phyloP scores from a whole-genome alignment of 345 rosid species.

The Citrus inodora region DNA sequence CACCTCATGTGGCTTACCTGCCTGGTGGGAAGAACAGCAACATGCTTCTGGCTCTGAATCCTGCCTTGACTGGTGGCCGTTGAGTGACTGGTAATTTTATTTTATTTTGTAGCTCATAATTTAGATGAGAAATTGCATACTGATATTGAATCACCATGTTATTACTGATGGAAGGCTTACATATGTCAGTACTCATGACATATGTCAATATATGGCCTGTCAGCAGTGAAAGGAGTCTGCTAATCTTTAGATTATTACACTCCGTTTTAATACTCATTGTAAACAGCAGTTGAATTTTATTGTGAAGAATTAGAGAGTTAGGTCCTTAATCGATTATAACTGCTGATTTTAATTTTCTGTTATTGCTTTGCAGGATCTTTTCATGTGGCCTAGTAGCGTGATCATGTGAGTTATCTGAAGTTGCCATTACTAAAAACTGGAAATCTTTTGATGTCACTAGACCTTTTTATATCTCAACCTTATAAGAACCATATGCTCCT shows the following conservation, averaged over 20 bases:
- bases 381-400: background rate
- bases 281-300: background rate
- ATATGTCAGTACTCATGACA: background rate
- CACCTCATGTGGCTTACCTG: constrained; percentile 82
- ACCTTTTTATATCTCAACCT: background rate
- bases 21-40: constrained; percentile 87
- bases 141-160: background rate
- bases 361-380: constrained; percentile 3
- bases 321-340: background rate
- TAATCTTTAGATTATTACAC: background rate
- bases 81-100: constrained; percentile 31
- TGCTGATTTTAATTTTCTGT: background rate
- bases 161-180: background rate
- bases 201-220: background rate
- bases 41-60: constrained; percentile 72
- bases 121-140: background rate
- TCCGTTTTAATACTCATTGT: background rate
- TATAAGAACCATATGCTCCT: background rate
- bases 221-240: background rate
- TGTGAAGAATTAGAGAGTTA: background rate
- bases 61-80: constrained; percentile 36
- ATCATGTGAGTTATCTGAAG: constrained; percentile 5
- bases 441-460: background rate
- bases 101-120: background rate
- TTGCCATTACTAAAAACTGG: background rate